A percentile compares a stretch with the other conserved stretches of the same genome.
Evolutionary conservation across 1,139 yeast genomes (phyloP).

Genomic region (Pichia inconspicua): DNA sequence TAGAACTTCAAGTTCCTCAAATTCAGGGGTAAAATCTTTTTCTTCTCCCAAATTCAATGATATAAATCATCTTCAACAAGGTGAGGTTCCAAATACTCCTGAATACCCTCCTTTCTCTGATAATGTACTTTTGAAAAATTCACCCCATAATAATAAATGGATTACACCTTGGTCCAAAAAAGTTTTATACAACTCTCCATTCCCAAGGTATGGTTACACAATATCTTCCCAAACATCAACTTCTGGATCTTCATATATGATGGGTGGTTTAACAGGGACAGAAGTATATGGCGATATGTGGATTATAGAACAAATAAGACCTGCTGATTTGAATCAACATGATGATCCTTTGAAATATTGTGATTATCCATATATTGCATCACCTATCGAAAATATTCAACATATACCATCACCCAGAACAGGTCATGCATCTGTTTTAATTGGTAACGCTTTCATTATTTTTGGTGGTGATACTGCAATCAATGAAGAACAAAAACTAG

Average conservation of each 20-base stretch:
- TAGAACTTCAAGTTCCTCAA: neutral
- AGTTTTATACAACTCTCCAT: constrained; percentile 70
- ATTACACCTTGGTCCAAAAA: constrained; percentile 73
- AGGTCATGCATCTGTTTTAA: constrained; percentile 86
- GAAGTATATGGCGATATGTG: constrained; percentile 94
- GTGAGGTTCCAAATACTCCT: neutral
- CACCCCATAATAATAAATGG: too few species aligned
- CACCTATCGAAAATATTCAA: constrained; percentile 58
- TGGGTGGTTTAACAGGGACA: constrained; percentile 93
- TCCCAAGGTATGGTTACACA: constrained; percentile 91
- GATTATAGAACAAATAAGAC: constrained; percentile 51
- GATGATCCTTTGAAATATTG: neutral
- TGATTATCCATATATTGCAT: constrained; percentile 41
- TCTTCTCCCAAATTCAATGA: neutral
- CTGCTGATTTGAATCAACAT: constrained; percentile 5
- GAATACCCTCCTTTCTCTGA: neutral
- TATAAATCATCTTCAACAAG: neutral
- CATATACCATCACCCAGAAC: constrained; percentile 91
- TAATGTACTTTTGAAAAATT: too few species aligned
- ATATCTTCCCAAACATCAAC: constrained; percentile 72
- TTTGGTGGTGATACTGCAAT: constrained; percentile 96
- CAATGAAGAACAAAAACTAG: constrained; percentile 67
- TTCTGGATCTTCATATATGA: constrained; percentile 73
- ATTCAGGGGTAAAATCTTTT: neutral
- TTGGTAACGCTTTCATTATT: constrained; percentile 91